Base-by-base conservation (phyloP, 495 filamentous ascomycete species). In the Aspergillus leporis region DNA sequence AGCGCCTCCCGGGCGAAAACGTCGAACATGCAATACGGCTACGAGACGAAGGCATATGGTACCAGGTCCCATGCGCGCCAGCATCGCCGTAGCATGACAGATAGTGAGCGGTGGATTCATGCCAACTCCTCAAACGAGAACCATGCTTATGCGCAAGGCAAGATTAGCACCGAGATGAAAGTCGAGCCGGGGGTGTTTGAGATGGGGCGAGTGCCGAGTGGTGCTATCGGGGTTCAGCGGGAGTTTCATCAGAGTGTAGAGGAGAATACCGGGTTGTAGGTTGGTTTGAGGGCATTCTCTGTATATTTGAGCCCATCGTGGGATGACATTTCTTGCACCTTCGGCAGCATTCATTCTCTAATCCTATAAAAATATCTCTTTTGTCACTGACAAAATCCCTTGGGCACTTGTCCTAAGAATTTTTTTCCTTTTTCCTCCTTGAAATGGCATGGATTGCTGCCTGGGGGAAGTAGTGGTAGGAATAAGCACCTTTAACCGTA, bases 41-140 rank as follows among this genome's bases (percentile, higher is more conserved):
- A 34, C n/a, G 54, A 36, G 6, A 48, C 54, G 16, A 56, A 18
- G 21, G 28, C 16, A 16, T 49, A 49, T 21, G 54, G 21, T 18
- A 41, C 54, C 28, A 45, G 31, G 8, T 32, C 41, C n/a, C 41
- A 34, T 38, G 23, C 28, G 4, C 28, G 43, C 16, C 16, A 31
- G 13, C 25, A 5, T 18, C 22, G 53, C 4, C 40, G 31, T 6
- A 55, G 53, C 41, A 36, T 28, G 12, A 32, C 41, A 4, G 14
- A 30, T 19, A 32, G 28, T 14, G 53, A 55, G 28, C 41, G 45
- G 30, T 55, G 53, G 53, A 55, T 55, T 32, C 53, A 55, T 13
- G 53, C 34, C 36, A 55, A 30, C 22, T 28, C 36, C 5, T 54
- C 52, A 0, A 31, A 34, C n/a, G 51, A 53, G 1, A 53, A 13